These are phyloP conservation scores for Fraxinus baroniana DNA, from an alignment of 305 asterid genomes.

Conservation along the genomic window DNA sequence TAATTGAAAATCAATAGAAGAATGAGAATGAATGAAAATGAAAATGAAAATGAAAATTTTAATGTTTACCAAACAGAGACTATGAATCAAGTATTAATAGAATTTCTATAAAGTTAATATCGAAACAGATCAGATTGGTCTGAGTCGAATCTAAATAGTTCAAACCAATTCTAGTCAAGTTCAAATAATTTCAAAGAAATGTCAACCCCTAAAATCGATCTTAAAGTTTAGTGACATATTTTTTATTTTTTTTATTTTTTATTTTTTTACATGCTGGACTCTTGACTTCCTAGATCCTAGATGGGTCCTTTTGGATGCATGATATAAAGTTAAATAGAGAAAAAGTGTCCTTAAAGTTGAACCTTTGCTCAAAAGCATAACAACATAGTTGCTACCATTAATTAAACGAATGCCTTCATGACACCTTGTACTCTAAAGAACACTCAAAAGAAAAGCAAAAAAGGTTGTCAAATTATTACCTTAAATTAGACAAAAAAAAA, in stretches of 20 bases:
- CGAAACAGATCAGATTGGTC: neutral
- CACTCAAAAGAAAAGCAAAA: neutral
- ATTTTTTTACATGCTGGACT: neutral
- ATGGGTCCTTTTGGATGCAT: neutral
- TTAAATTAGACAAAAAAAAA: neutral
- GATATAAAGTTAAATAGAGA: neutral
- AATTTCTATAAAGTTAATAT: too few species aligned
- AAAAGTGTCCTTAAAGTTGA: neutral
- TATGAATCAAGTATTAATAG: neutral
- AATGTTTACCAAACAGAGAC: too few species aligned
- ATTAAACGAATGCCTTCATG: neutral
- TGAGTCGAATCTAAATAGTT: neutral
- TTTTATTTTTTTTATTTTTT: too few species aligned
- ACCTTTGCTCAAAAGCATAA: neutral
- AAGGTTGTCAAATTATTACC: neutral
- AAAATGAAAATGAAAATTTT: too few species aligned
- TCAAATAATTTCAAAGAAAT: neutral
- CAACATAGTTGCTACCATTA: neutral
- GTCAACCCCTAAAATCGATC: neutral
- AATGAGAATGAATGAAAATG: too few species aligned
- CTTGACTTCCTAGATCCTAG: neutral
- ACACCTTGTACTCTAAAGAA: neutral
- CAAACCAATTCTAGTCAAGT: neutral
- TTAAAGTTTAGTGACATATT: neutral
- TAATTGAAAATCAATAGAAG: too few species aligned